Conservation (phyloP, 2,329 filamentous ascomycete genomes). For the Botrytis fragariae region DNA sequence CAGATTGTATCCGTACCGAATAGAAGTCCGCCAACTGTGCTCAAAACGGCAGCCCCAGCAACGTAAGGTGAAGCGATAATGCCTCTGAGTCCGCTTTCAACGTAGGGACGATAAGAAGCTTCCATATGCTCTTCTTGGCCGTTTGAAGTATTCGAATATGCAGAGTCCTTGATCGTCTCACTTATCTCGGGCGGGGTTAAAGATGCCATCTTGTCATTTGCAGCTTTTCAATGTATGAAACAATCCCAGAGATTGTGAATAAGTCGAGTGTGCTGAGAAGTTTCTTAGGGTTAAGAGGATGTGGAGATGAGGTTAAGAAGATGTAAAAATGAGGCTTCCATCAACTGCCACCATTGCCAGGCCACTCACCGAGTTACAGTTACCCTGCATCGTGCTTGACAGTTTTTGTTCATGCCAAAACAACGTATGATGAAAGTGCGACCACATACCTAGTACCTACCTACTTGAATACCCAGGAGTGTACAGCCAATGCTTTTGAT, state of each 20-base stretch:
- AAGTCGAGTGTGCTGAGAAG: background rate
- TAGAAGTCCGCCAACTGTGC: slow-evolving; percentile 9
- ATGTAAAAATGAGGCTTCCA: too few species aligned
- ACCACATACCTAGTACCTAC: background rate
- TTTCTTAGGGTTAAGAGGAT: background rate
- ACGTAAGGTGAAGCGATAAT: slow-evolving; percentile 15
- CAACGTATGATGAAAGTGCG: background rate
- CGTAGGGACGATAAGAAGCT: slow-evolving; percentile 1
- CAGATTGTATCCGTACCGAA: background rate
- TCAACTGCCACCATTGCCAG: background rate
- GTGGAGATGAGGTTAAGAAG: background rate
- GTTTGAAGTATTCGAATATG: background rate
- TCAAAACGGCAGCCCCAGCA: slow-evolving; percentile 9
- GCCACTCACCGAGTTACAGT: background rate
- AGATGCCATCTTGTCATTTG: background rate
- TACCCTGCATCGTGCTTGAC: slow-evolving; percentile 5
- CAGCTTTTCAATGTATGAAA: background rate
- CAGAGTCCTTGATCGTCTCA: background rate
- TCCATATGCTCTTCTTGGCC: background rate
- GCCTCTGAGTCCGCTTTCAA: slow-evolving; percentile 4
- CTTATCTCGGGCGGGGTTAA: background rate
- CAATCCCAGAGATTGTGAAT: background rate
- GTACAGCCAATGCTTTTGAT: background rate
- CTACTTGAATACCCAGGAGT: background rate
- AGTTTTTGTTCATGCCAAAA: background rate